Conservation (phyloP, 2,329 filamentous ascomycete genomes). For the Fusarium annulatum region DNA sequence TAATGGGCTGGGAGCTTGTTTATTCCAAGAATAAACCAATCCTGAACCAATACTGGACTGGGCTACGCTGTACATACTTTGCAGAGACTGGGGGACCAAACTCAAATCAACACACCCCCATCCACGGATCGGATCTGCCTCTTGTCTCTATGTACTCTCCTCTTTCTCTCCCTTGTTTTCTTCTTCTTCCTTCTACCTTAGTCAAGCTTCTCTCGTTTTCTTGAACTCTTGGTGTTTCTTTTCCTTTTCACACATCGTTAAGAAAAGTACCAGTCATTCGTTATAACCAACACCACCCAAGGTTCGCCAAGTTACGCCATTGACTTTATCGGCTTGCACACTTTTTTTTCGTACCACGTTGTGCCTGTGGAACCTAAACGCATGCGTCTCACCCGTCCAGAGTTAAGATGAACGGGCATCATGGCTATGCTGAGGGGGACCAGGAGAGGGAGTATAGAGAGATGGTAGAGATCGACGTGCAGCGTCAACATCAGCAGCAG, state of each 20-base stretch:
- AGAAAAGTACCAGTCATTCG: slow-evolving; percentile 22
- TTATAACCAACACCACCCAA: slow-evolving; percentile 17
- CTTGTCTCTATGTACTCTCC: background rate
- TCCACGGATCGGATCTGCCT: background rate
- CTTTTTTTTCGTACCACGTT: background rate
- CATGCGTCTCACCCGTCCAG: slow-evolving; percentile 34
- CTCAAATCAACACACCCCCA: slow-evolving; percentile 21
- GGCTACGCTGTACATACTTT: slow-evolving; percentile 11
- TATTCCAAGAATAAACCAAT: slow-evolving; percentile 24
- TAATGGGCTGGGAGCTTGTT: slow-evolving; percentile 11
- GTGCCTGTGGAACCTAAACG: slow-evolving; percentile 4
- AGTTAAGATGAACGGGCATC: slow-evolving; percentile 45
- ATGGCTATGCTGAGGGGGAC: slow-evolving; percentile 35
- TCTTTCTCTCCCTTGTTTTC: slow-evolving; percentile 22
- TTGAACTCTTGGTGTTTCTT: slow-evolving; percentile 23
- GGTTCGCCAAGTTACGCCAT: slow-evolving; percentile 12
- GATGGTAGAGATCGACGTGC: slow-evolving; percentile 51
- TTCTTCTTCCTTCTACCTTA: slow-evolving; percentile 7
- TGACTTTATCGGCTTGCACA: background rate
- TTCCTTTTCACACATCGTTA: slow-evolving; percentile 2
- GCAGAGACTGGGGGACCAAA: slow-evolving; percentile 21
- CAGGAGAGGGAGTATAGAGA: slow-evolving; percentile 47
- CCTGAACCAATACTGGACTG: background rate
- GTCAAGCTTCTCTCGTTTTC: slow-evolving; percentile 24
- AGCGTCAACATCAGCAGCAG: slow-evolving; percentile 44